These are phyloP conservation scores for Puccinia hordei DNA, from an alignment of 1,284 basidiomycete genomes.

Conservation along the genomic window DNA sequence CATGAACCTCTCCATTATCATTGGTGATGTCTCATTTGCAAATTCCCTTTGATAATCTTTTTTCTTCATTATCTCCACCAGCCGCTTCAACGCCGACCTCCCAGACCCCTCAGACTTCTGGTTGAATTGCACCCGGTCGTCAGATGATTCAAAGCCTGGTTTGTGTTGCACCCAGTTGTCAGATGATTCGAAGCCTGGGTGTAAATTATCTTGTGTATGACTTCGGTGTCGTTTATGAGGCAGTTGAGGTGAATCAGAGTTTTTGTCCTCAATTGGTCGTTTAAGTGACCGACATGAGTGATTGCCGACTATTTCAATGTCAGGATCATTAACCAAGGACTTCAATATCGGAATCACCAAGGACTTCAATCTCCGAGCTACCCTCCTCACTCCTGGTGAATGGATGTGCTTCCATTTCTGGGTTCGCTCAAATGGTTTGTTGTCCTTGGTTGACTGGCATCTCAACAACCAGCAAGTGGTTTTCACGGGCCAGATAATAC, in stretches of 20 bases:
- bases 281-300: too few relatives aligned
- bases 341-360: not conserved
- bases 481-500: not conserved
- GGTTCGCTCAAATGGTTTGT: not conserved
- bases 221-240: too few relatives aligned
- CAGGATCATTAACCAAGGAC: not conserved
- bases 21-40: too few relatives aligned
- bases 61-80: not conserved
- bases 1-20: too few relatives aligned
- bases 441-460: not conserved
- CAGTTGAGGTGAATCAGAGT: too few relatives aligned
- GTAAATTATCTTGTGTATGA: too few relatives aligned
- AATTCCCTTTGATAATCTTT: not conserved
- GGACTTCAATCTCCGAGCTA: too few relatives aligned
- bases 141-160: not conserved
- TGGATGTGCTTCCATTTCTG: too few relatives aligned
- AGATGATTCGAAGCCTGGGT: not conserved
- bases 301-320: too few relatives aligned
- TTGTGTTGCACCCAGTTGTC: not conserved
- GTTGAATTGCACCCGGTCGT: not conserved
- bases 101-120: not conserved
- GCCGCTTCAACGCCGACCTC: not conserved
- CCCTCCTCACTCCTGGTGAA: too few relatives aligned
- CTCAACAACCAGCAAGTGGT: not conserved
- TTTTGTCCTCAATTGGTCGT: too few relatives aligned